Percentiles rank a stretch among this genome's conserved stretches.
These are phyloP conservation scores for Plasmodium berghei DNA, from an alignment of 169 alveolate species.

Conservation along the genomic window DNA sequence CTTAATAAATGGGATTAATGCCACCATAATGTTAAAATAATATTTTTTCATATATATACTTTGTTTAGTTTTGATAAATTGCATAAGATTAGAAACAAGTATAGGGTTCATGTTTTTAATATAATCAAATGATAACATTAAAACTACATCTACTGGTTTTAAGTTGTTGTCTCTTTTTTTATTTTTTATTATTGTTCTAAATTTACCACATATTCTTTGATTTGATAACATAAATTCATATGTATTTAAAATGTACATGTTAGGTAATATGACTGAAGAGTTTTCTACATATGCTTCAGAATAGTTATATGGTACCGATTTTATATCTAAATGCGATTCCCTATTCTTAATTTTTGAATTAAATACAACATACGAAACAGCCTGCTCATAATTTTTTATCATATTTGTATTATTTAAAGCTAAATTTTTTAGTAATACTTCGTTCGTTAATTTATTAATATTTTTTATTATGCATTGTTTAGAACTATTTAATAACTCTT, in stretches of 20 bases:
- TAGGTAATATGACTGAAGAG: conserved; percentile 18
- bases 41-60: conserved; percentile 18
- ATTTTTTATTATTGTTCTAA: conserved; percentile 22
- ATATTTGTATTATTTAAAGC: conserved; percentile 24
- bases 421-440: conserved; percentile 16
- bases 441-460: conserved; percentile 18
- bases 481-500: conserved; percentile 17
- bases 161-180: conserved; percentile 17
- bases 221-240: conserved; percentile 39
- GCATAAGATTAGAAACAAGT: conserved; percentile 15
- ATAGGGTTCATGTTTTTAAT: conserved; percentile 17
- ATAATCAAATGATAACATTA: conserved; percentile 15
- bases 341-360: neutral
- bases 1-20: conserved; percentile 54
- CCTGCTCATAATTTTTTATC: conserved; percentile 19
- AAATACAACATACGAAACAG: neutral
- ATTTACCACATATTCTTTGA: conserved; percentile 13
- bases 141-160: conserved; percentile 26
- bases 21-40: conserved; percentile 21
- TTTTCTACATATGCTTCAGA: neutral
- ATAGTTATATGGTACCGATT: conserved; percentile 35
- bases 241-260: conserved; percentile 40
- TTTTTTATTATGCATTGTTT: conserved; percentile 19
- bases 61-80: conserved; percentile 21
- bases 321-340: conserved; percentile 20